phyloP scores from a whole-genome alignment of 2,329 filamentous ascomycete species.

The Lomentospora prolificans region DNA sequence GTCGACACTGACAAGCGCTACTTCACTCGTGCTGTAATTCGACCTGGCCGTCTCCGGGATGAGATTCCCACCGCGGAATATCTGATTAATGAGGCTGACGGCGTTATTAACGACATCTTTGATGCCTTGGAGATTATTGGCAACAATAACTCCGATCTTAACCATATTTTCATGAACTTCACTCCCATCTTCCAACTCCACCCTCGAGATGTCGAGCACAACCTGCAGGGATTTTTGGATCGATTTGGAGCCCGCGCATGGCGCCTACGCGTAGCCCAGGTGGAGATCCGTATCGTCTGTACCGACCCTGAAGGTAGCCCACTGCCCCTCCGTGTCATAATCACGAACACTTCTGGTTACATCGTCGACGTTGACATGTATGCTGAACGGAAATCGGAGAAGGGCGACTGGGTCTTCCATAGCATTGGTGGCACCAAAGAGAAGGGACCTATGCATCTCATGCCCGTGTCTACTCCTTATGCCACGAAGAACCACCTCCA shows the following conservation, averaged over 20 bases:
- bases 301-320: conserved; percentile 76
- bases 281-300: conserved; percentile 97
- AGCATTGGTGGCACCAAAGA: conserved; percentile 92
- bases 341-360: conserved; percentile 97
- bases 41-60: conserved; percentile 86
- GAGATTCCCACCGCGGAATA: conserved; percentile 99
- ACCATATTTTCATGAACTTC: conserved; percentile 99
- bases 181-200: conserved; percentile 89
- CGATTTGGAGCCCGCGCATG: conserved; percentile 91
- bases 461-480: conserved; percentile 85
- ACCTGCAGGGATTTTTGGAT: conserved; percentile 88
- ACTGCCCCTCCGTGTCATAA: conserved; percentile 88
- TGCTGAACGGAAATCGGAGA: conserved; percentile 94
- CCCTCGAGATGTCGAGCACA: conserved; percentile 83
- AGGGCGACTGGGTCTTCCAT: conserved; percentile 97
- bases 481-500: conserved; percentile 98
- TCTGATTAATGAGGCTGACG: conserved; percentile 91
- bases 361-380: conserved; percentile 97
- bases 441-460: conserved; percentile 89
- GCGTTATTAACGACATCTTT: conserved; percentile 93
- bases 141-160: conserved; percentile 98
- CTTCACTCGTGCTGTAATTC: conserved; percentile 92
- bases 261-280: conserved; percentile 92
- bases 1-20: conserved; percentile 96
- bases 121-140: conserved; percentile 97